Conservation (phyloP, 805 yeast genomes). For the Barnettozyma populi region DNA sequence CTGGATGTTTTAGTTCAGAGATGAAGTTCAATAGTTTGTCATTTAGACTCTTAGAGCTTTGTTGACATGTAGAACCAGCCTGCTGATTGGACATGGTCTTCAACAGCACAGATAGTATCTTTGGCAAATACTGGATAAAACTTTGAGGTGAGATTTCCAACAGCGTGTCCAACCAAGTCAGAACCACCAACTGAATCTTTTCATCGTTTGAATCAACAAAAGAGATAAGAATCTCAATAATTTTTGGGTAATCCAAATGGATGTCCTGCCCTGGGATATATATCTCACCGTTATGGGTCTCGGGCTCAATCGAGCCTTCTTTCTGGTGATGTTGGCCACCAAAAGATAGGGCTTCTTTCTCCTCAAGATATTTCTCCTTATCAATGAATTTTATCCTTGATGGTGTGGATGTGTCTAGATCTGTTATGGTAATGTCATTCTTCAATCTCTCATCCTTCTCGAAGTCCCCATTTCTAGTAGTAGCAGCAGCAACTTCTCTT, state of each 20-base stretch:
- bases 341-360: not conserved
- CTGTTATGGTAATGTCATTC: conserved; percentile 14
- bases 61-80: conserved; percentile 39
- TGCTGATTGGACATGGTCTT: conserved; percentile 46
- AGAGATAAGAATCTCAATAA: conserved; percentile 76
- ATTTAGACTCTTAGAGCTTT: conserved; percentile 53
- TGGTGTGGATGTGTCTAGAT: conserved; percentile 22
- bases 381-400: conserved; percentile 16
- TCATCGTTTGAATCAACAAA: conserved; percentile 64
- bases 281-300: conserved; percentile 42
- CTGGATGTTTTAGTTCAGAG: conserved; percentile 22
- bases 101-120: conserved; percentile 63
- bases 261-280: conserved; percentile 79
- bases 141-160: conserved; percentile 71
- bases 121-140: conserved; percentile 68
- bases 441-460: conserved; percentile 17
- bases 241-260: conserved; percentile 69
- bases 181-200: conserved; percentile 72
- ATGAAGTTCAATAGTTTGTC: conserved; percentile 48
- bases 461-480: conserved; percentile 1
- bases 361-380: not conserved
- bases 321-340: not conserved
- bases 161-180: conserved; percentile 77
- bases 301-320: conserved; percentile 7
- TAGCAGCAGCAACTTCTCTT: conserved; percentile 10